These are phyloP conservation scores for Epichloe baconii DNA, from an alignment of 2,329 filamentous ascomycete species.

Conservation along the genomic window DNA sequence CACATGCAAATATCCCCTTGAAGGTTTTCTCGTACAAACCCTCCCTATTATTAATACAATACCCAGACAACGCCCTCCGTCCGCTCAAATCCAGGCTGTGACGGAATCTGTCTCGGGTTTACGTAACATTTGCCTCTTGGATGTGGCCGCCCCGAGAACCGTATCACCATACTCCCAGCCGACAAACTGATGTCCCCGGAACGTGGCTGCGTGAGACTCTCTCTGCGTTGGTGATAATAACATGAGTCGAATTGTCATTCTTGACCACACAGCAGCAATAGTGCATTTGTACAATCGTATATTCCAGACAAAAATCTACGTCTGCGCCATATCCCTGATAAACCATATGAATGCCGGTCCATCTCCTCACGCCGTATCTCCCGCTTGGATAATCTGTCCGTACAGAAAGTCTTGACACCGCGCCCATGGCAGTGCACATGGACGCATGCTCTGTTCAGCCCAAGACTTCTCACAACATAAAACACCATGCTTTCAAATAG, in stretches of 20 bases:
- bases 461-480: neutral
- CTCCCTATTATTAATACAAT: neutral
- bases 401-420: neutral
- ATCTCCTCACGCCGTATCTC: neutral
- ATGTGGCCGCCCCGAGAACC: neutral
- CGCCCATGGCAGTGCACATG: neutral
- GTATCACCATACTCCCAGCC: neutral
- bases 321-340: neutral
- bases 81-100: too few relatives aligned
- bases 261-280: neutral
- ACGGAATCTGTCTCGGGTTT: neutral
- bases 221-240: neutral
- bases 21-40: neutral
- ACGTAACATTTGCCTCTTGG: neutral
- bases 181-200: neutral
- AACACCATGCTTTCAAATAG: neutral
- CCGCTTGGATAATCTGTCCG: neutral
- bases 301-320: neutral
- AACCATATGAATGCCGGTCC: neutral
- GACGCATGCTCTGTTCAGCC: neutral
- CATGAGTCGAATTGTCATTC: too few relatives aligned
- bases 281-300: neutral
- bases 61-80: too few relatives aligned
- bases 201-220: neutral
- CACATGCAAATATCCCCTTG: slow-evolving; percentile 2